These are phyloP conservation scores for Thielaviopsis populi DNA, from an alignment of 2,329 filamentous ascomycete species.

Conservation along the genomic window DNA sequence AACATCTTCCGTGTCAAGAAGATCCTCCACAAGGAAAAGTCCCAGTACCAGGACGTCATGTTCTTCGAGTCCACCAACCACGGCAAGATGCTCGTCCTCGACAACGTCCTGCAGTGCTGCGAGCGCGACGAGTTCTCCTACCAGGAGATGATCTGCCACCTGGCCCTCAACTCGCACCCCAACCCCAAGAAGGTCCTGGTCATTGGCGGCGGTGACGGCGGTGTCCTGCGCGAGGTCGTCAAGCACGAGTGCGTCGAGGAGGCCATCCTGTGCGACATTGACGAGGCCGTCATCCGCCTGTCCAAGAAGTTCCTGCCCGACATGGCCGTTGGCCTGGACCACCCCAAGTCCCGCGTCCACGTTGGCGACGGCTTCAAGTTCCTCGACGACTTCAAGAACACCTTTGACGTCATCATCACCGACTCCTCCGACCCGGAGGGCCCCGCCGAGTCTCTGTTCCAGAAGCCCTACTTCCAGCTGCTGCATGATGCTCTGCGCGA, in stretches of 20 bases:
- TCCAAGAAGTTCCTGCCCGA: slow-evolving; percentile 94
- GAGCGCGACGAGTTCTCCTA: slow-evolving; percentile 98
- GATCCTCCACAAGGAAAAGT: slow-evolving; percentile 97
- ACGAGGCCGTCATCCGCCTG: slow-evolving; percentile 95
- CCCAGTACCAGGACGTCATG: slow-evolving; percentile 95
- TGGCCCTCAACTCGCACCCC: slow-evolving; percentile 96
- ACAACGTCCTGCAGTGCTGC: slow-evolving; percentile 98
- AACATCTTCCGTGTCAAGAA: slow-evolving; percentile 98
- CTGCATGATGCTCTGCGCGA: slow-evolving; percentile 78
- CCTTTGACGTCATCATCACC: slow-evolving; percentile 98
- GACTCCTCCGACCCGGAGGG: slow-evolving; percentile 96
- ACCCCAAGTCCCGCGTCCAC: slow-evolving; percentile 86
- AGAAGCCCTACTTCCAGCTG: slow-evolving; percentile 97
- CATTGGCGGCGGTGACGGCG: slow-evolving; percentile 93
- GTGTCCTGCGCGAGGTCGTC: slow-evolving; percentile 94
- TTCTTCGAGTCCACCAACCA: slow-evolving; percentile 98
- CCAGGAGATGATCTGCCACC: slow-evolving; percentile 99
- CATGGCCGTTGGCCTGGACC: slow-evolving; percentile 85
- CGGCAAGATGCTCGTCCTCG: slow-evolving; percentile 87
- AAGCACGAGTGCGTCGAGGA: slow-evolving; percentile 97
- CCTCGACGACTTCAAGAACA: slow-evolving; percentile 87
- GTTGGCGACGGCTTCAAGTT: slow-evolving; percentile 98
- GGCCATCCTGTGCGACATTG: slow-evolving; percentile 94
- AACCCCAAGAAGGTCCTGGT: slow-evolving; percentile 97
- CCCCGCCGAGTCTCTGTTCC: slow-evolving; percentile 88